Evolutionary conservation across 1,139 yeast species (phyloP).

Genomic region (Yamadazyma trypodendri): DNA sequence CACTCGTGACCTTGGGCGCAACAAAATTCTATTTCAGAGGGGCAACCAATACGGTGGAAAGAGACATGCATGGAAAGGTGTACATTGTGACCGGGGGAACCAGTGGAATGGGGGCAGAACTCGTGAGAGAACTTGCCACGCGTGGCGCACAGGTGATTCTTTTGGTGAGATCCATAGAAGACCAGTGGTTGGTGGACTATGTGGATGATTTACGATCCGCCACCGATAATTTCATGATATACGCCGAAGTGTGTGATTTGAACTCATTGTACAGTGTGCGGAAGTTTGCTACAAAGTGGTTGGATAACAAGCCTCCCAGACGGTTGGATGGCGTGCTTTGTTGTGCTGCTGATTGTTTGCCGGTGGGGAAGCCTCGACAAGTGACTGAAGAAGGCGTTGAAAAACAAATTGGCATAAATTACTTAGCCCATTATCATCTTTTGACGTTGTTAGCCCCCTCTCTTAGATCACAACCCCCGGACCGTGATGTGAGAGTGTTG

Average conservation of each 20-base stretch:
- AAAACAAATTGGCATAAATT: conserved; percentile 78
- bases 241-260: conserved; percentile 86
- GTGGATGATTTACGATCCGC: conserved; percentile 71
- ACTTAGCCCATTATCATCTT: conserved; percentile 76
- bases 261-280: conserved; percentile 74
- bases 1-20: conserved; percentile 33
- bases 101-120: conserved; percentile 80
- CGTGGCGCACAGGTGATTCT: conserved; percentile 87
- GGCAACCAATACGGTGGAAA: conserved; percentile 79
- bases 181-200: conserved; percentile 78
- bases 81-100: conserved; percentile 81
- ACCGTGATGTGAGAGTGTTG: conserved; percentile 83
- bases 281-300: conserved; percentile 90
- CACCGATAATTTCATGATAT: conserved; percentile 71
- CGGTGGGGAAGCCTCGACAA: conserved; percentile 60
- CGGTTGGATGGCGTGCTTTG: conserved; percentile 85
- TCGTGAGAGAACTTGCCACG: conserved; percentile 69
- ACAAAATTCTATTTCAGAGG: conserved; percentile 78
- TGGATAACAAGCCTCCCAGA: conserved; percentile 87
- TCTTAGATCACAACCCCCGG: conserved; percentile 85
- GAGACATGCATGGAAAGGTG: conserved; percentile 90
- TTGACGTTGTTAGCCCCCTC: conserved; percentile 78
- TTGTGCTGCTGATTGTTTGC: conserved; percentile 81
- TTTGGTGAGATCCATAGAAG: conserved; percentile 62
- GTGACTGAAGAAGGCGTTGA: conserved; percentile 82